phyloP scores from a whole-genome alignment of 345 rosid genomes.

The Punica granatum region DNA sequence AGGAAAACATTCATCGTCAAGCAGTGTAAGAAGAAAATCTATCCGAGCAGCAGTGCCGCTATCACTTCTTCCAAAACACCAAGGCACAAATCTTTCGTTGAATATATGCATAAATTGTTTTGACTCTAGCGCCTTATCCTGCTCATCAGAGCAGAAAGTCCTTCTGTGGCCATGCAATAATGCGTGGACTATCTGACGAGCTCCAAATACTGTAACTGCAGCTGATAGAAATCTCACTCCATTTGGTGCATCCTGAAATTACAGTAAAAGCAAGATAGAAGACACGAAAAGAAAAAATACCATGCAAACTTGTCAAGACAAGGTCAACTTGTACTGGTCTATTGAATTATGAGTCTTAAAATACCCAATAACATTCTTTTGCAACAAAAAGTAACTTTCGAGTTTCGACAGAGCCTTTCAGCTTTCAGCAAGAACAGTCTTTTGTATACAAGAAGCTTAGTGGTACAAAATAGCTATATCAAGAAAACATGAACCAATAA shows the following conservation, averaged over 20 bases:
- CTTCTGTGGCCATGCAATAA: conserved; percentile 26
- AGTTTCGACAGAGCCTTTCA: background rate
- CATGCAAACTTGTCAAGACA: background rate
- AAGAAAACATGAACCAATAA: conserved; percentile 18
- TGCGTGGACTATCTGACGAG: conserved; percentile 41
- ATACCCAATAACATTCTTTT: background rate
- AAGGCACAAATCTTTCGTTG: conserved; percentile 70
- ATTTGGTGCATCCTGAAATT: conserved; percentile 53
- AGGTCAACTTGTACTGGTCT: background rate
- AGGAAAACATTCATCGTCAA: conserved; percentile 66
- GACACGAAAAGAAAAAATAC: conserved; percentile 8
- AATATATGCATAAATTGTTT: conserved; percentile 46
- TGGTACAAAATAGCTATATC: background rate
- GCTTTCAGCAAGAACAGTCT: background rate
- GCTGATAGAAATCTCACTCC: conserved; percentile 65
- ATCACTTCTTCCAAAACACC: conserved; percentile 60
- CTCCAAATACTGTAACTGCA: conserved; percentile 75
- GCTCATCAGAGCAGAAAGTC: conserved; percentile 19
- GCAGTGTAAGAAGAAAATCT: conserved; percentile 67
- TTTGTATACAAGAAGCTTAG: background rate
- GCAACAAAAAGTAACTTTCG: background rate
- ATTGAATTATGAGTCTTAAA: background rate
- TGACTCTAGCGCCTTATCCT: conserved; percentile 29
- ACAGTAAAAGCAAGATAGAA: conserved; percentile 11
- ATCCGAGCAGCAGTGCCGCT: conserved; percentile 41